Conservation (phyloP, 768 basidiomycete genomes). For the Pleurotus pulmonarius region DNA sequence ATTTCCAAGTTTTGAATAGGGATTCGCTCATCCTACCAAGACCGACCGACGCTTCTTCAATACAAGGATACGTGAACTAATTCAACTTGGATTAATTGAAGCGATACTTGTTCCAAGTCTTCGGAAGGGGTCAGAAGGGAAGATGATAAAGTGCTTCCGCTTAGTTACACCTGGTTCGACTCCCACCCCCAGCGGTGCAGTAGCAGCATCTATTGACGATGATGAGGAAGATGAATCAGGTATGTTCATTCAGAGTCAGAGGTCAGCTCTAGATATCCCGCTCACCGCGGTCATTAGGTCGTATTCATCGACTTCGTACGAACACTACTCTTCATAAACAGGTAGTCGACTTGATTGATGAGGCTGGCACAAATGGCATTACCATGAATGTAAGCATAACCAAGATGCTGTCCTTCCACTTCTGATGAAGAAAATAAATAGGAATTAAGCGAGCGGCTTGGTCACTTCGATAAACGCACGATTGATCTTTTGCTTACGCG, state of each 20-base stretch:
- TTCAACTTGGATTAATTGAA: conserved; percentile 71
- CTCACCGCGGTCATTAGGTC: conserved; percentile 16
- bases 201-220: conserved; percentile 26
- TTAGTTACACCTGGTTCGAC: conserved; percentile 44
- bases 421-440: conserved; percentile 17
- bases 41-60: conserved; percentile 83
- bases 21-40: conserved; percentile 70
- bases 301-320: conserved; percentile 42
- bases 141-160: conserved; percentile 64
- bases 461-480: conserved; percentile 75
- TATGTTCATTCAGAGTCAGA: conserved; percentile 14
- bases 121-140: conserved; percentile 40
- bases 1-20: conserved; percentile 38
- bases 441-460: conserved; percentile 62
- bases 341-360: conserved; percentile 68
- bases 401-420: not conserved
- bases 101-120: conserved; percentile 66
- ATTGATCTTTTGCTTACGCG: conserved; percentile 77
- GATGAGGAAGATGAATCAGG: conserved; percentile 36
- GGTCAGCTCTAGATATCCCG: too few species aligned
- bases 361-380: conserved; percentile 64
- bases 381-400: conserved; percentile 57
- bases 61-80: conserved; percentile 66
- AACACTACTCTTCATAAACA: conserved; percentile 77
- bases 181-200: conserved; percentile 25